phyloP scores from a whole-genome alignment of 2,329 filamentous ascomycete species.

The Botryosphaeria dothidea region DNA sequence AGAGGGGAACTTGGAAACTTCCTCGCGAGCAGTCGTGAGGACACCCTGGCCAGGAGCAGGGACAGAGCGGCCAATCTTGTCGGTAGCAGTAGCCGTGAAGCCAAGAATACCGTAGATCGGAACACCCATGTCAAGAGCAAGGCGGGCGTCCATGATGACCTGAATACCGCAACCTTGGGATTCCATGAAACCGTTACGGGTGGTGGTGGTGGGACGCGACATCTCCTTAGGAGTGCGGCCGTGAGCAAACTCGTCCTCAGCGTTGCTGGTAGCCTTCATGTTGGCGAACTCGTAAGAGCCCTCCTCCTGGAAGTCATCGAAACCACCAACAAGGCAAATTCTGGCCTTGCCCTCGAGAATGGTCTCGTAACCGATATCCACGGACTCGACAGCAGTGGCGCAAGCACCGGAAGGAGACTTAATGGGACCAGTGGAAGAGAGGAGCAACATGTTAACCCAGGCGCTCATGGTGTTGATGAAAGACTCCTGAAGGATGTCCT shows the following conservation, averaged over 20 bases:
- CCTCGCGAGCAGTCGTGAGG: slow-evolving; percentile 90
- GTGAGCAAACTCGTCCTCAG: slow-evolving; percentile 92
- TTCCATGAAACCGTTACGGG: slow-evolving; percentile 98
- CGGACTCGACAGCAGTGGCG: slow-evolving; percentile 93
- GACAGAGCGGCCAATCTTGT: slow-evolving; percentile 98
- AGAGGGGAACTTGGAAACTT: slow-evolving; percentile 87
- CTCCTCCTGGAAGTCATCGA: slow-evolving; percentile 99
- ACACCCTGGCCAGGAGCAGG: slow-evolving; percentile 97
- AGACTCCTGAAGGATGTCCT: slow-evolving; percentile 97
- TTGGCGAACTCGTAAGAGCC: slow-evolving; percentile 99
- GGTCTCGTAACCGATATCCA: slow-evolving; percentile 97
- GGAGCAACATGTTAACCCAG: slow-evolving; percentile 98
- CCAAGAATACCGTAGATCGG: slow-evolving; percentile 95
- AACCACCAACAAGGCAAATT: slow-evolving; percentile 95
- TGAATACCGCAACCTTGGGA: slow-evolving; percentile 98
- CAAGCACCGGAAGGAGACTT: slow-evolving; percentile 98
- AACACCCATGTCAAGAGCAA: slow-evolving; percentile 97
- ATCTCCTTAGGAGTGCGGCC: slow-evolving; percentile 95
- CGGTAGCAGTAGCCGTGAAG: slow-evolving; percentile 91
- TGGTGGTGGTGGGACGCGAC: slow-evolving; percentile 96
- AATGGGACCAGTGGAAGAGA: slow-evolving; percentile 96
- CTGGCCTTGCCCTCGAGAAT: slow-evolving; percentile 98
- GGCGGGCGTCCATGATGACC: slow-evolving; percentile 95
- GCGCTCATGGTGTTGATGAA: slow-evolving; percentile 99
- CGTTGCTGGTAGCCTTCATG: slow-evolving; percentile 99